phyloP scores from a whole-genome alignment of 805 yeast genomes.

The Cyberlindnera saturnus region DNA sequence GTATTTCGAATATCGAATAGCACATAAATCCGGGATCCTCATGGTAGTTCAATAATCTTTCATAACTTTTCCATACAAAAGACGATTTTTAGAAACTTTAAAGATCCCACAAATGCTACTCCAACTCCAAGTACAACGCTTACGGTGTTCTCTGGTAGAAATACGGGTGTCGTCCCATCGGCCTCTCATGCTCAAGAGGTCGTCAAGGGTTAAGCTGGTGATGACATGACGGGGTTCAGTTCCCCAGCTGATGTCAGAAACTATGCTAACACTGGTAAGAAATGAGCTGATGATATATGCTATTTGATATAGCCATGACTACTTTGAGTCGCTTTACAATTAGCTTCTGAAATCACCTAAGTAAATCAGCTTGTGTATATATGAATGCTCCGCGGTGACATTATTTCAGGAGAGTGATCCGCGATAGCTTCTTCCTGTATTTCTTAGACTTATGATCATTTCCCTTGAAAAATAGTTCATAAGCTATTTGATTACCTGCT shows the following conservation, averaged over 20 bases:
- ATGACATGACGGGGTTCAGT: slow-evolving; percentile 4
- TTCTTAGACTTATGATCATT: not conserved
- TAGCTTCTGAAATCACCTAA: too few relatives aligned
- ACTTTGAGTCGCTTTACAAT: too few relatives aligned
- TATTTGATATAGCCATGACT: too few relatives aligned
- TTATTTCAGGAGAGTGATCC: too few relatives aligned
- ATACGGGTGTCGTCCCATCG: slow-evolving; percentile 9
- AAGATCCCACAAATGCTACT: slow-evolving; percentile 1
- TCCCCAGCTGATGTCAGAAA: slow-evolving; percentile 2
- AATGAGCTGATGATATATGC: not conserved
- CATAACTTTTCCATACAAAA: too few relatives aligned
- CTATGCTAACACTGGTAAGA: not conserved
- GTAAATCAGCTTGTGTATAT: too few relatives aligned
- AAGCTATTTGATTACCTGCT: slow-evolving; percentile 1
- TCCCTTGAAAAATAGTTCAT: not conserved
- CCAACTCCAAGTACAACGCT: slow-evolving; percentile 2
- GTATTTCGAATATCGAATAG: too few relatives aligned
- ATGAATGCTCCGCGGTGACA: too few relatives aligned
- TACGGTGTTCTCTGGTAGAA: slow-evolving; percentile 6
- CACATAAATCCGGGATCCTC: too few relatives aligned
- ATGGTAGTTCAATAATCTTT: too few relatives aligned
- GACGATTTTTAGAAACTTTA: too few relatives aligned
- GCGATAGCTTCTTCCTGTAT: not conserved
- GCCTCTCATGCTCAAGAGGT: slow-evolving; percentile 8
- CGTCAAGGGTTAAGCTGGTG: slow-evolving; percentile 3